Base-by-base conservation (phyloP, 345 rosid genomes). In the Linum tenue region DNA sequence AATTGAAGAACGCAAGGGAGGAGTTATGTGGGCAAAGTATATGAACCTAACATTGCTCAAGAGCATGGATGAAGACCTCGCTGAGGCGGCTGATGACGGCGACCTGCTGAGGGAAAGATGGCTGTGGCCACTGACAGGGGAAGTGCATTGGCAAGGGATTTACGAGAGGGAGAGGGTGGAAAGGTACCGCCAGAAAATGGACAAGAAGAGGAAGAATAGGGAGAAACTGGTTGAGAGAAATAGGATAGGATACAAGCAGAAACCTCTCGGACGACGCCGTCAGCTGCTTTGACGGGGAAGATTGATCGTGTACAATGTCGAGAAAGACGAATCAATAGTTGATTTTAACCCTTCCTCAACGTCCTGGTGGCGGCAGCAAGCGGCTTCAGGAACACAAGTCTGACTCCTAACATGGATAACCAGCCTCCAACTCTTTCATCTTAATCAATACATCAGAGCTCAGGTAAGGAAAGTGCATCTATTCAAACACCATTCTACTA, bases 141-240 rank as follows among this genome's bases (percentile, higher is more conserved):
- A 94, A 82, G 86, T 94, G 60, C 99, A 94, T 56, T 94, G 99
- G 99, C 92, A 83, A 77, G 99, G 99, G 69, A 76, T 90, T 50
- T 90, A 94, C 35, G 99, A 94, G 51, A 84, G 95, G 69, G 99
- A 94, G 73, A 88, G 97, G 55, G 99, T 88, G 80, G 87, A 86
- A 73, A 86, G 91, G 72, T 94, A 94, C 43, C 70, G 99, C 69
- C 60, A 73, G 67, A 94, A 94, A 80, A 94, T 94, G 99, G 95
- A 94, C 60, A 94, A 90, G 81, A 94, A 94, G 81, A 83, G 95
- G 78, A 94, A 88, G 78, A 83, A 77, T 0, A 84, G 77, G 67
- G 96, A 87, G 78, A 90, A 85, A 73, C 78, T 85, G 37, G 69
- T 69, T 4, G 91, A 86, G 59, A 84, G 97, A 72, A 68, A 79